Conservation (phyloP, 2,329 filamentous ascomycete genomes). For the Aspergillus pseudotamarii region DNA sequence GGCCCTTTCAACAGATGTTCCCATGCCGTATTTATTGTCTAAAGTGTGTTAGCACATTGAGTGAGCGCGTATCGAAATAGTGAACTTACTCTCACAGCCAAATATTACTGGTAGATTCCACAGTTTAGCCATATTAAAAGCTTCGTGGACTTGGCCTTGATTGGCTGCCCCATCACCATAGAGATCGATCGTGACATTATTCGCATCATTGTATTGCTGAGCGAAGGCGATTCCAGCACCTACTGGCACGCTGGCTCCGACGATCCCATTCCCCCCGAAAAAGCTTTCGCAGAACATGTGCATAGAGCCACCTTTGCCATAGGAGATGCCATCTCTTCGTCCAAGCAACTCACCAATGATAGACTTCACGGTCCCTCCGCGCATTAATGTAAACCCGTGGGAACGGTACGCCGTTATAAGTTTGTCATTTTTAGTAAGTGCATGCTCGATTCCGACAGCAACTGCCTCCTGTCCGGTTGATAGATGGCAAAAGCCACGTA, state of each 20-base stretch:
- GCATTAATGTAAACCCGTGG: conserved; percentile 96
- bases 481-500: conserved; percentile 96
- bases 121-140: conserved; percentile 99
- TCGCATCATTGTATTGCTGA: conserved; percentile 83
- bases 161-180: conserved; percentile 97
- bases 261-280: conserved; percentile 97
- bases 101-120: conserved; percentile 95
- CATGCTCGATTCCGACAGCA: conserved; percentile 91
- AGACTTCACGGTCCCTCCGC: conserved; percentile 79
- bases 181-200: conserved; percentile 80
- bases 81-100: conserved; percentile 85
- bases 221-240: conserved; percentile 93
- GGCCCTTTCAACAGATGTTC: conserved; percentile 86
- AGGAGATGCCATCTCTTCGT: conserved; percentile 89
- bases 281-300: conserved; percentile 98
- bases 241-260: conserved; percentile 94
- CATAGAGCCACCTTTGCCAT: conserved; percentile 98
- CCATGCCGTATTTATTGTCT: conserved; percentile 99
- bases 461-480: conserved; percentile 97
- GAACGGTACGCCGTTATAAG: conserved; percentile 96
- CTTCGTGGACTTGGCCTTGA: conserved; percentile 97
- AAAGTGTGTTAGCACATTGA: conserved; percentile 5
- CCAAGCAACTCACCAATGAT: conserved; percentile 94
- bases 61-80: conserved; percentile 39
- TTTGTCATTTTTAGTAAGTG: conserved; percentile 83